Base-by-base conservation (phyloP, 805 yeast genomes). In the Pichia exigua region DNA sequence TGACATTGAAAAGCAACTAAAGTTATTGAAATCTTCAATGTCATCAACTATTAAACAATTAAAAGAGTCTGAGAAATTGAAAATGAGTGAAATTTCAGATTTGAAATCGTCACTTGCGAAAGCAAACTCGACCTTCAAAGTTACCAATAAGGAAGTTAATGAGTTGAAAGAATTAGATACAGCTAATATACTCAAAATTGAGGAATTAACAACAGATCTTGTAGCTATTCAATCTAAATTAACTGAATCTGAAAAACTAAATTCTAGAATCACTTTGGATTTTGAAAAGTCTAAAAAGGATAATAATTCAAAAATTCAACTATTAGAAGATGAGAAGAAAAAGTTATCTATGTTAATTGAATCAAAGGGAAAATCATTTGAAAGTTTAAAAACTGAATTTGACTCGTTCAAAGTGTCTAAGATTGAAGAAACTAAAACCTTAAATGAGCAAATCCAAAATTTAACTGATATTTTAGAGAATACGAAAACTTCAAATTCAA, bases 401-500 rank as follows among this genome's bases (percentile, higher is more conserved):
- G 32, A 46, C 4, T 9, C 7, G 2, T 39, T 43, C 4, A 46
- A 40, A 7, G 27, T 39, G 8, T 30, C 45, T 1, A 52, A 49
- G 24, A 10, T 9, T n/a, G 26, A 21, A 7, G 53, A 45, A 38
- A 22, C 32, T 38, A 9, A 45, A 18, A n/a, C 40, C 2, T 35
- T 49, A 11, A 42, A 38, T 11, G 46, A 35, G 5, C 45, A 46
- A 21, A 35, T 50, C 17, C 15, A 45, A 46, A 26, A 22, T 24
- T 24, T 50, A 20, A 45, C 10, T 46, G 39, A 38, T n/a, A 28
- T 50, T 24, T 18, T 46, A 17, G 43, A 40, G 18, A 45, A 45
- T 21, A 35, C 46, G 2, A 46, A 50, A 15, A 13, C 46, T 13
- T 42, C 49, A 15, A 46, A 50, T 26, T 26, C 49, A 9, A 22